Conservation (phyloP, 768 basidiomycete species). For the Cystofilobasidium macerans region DNA sequence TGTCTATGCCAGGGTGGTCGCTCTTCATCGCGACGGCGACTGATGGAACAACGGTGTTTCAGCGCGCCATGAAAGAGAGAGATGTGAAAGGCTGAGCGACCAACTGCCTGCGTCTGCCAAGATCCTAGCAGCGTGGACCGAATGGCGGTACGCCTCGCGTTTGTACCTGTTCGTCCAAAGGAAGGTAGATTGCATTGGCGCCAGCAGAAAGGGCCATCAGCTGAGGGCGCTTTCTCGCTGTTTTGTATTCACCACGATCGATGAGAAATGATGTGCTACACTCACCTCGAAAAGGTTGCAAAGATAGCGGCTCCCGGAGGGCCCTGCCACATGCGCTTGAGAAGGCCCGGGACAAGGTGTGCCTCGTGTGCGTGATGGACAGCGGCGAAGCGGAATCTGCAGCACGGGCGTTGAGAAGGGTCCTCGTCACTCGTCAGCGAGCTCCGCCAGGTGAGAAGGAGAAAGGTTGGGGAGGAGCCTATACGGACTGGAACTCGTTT, state of each 20-base stretch:
- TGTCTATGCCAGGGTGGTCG: constrained; percentile 39
- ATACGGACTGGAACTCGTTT: constrained; percentile 56
- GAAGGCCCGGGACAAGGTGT: constrained; percentile 59
- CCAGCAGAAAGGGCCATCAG: too few species aligned
- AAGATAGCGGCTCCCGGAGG: constrained; percentile 58
- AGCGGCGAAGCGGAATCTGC: constrained; percentile 1
- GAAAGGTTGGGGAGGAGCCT: constrained; percentile 24
- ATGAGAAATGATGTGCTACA: too few species aligned
- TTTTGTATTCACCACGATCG: too few species aligned
- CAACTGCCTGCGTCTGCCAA: constrained; percentile 55
- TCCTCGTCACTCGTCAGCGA: constrained; percentile 26
- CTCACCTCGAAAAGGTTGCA: constrained; percentile 46
- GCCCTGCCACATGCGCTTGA: constrained; percentile 62
- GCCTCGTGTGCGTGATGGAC: constrained; percentile 58
- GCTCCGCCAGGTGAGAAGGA: neutral
- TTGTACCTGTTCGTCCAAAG: too few species aligned
- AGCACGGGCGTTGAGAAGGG: too few species aligned
- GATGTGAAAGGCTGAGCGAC: too few species aligned
- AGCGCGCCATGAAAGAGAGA: too few species aligned
- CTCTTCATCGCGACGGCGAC: neutral
- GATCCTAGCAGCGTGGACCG: constrained; percentile 66
- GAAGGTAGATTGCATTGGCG: too few species aligned
- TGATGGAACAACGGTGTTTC: too few species aligned
- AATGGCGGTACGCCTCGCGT: constrained; percentile 67
- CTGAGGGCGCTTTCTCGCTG: too few species aligned